These are phyloP conservation scores for Elsinoe ampelina DNA, from an alignment of 2,329 filamentous ascomycete species.

Conservation along the genomic window DNA sequence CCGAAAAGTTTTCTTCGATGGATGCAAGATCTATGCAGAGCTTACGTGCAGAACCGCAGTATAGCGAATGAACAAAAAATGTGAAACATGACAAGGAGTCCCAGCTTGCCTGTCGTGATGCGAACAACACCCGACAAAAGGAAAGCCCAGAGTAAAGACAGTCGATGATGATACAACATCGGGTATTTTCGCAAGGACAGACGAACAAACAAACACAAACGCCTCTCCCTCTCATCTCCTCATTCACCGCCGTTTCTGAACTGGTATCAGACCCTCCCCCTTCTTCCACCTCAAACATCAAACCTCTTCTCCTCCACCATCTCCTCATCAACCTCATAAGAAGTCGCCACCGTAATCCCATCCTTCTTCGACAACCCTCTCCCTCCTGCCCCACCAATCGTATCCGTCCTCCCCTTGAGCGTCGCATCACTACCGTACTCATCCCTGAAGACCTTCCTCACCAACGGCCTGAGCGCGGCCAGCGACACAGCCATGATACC, in stretches of 20 bases:
- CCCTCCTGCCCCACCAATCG: background rate
- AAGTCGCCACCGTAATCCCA: slow-evolving; percentile 2
- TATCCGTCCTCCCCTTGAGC: background rate
- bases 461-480: slow-evolving; percentile 8
- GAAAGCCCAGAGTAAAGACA: background rate
- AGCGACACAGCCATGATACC: slow-evolving; percentile 12
- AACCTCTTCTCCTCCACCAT: background rate
- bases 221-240: no score
- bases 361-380: background rate
- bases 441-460: slow-evolving; percentile 7
- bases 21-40: no score
- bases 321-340: slow-evolving; percentile 4
- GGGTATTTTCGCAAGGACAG: background rate
- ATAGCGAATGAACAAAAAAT: no score
- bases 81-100: no score
- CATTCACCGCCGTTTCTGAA: background rate
- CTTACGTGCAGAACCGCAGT: no score
- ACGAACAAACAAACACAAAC: background rate
- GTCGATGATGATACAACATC: background rate
- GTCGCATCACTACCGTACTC: background rate
- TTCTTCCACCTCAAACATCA: background rate
- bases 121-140: background rate
- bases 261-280: background rate
- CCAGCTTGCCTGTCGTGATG: no score
- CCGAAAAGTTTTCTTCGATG: no score